Conservation (phyloP, 345 rosid species). For the Aquilaria yunnanensis region DNA sequence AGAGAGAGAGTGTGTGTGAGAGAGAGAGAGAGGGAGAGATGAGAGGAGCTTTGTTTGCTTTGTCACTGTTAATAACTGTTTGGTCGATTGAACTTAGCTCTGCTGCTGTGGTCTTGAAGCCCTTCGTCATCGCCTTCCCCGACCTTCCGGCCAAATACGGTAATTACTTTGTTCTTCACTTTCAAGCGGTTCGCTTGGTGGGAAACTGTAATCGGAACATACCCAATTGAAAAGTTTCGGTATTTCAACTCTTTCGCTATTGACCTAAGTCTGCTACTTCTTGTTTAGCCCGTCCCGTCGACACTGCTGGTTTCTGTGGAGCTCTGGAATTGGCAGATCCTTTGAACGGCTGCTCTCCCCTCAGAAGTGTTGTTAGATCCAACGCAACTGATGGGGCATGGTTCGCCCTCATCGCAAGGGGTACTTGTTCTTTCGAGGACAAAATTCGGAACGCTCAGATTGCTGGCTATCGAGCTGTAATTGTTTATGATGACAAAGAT, state of each 20-base stretch:
- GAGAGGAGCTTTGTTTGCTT: slow-evolving; percentile 16
- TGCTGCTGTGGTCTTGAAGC: slow-evolving; percentile 44
- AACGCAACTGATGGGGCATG: slow-evolving; percentile 24
- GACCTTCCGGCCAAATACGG: slow-evolving; percentile 81
- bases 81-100: slow-evolving; percentile 19
- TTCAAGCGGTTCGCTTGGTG: slow-evolving; percentile 10
- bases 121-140: slow-evolving; percentile 41
- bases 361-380: slow-evolving; percentile 19
- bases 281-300: slow-evolving; percentile 33
- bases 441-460: slow-evolving; percentile 53
- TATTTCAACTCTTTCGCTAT: neutral
- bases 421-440: slow-evolving; percentile 58
- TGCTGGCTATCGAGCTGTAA: slow-evolving; percentile 48
- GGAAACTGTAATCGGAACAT: slow-evolving; percentile 5
- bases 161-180: slow-evolving; percentile 11
- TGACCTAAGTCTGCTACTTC: neutral
- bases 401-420: slow-evolving; percentile 53
- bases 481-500: slow-evolving; percentile 49
- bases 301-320: slow-evolving; percentile 45
- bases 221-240: neutral
- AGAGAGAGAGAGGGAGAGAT: slow-evolving; percentile 10
- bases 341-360: slow-evolving; percentile 46
- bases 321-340: slow-evolving; percentile 56
- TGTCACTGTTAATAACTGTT: slow-evolving; percentile 14
- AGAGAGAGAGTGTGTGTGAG: neutral